phyloP scores from a whole-genome alignment of 2,329 filamentous ascomycete genomes.

The Coniochaeta pulveracea region DNA sequence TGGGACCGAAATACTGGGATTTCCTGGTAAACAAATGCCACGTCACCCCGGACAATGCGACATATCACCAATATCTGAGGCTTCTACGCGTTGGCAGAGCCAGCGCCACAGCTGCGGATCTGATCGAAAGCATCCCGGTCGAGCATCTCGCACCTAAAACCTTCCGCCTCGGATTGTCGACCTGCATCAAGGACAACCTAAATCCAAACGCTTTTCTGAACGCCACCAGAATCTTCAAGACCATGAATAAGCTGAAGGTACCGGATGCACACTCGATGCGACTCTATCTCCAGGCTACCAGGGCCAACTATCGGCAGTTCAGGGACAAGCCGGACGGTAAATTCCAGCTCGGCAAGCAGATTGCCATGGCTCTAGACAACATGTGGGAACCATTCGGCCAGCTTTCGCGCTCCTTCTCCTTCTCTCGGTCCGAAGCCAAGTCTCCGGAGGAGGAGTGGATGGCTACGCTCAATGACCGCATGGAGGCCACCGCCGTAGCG shows the following conservation, averaged over 20 bases:
- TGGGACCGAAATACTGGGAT: slow-evolving; percentile 71
- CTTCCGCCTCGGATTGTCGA: slow-evolving; percentile 62
- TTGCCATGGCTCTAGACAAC: slow-evolving; percentile 35
- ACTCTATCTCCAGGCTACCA: slow-evolving; percentile 44
- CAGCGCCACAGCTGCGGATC: slow-evolving; percentile 46
- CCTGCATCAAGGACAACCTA: slow-evolving; percentile 65
- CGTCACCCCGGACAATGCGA: slow-evolving; percentile 62
- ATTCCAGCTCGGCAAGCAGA: slow-evolving; percentile 35
- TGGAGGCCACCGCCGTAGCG: slow-evolving; percentile 31
- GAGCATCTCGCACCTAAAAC: slow-evolving; percentile 34
- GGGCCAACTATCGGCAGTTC: slow-evolving; percentile 32
- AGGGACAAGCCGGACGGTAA: slow-evolving; percentile 18
- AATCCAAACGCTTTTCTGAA: slow-evolving; percentile 59
- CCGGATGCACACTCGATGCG: slow-evolving; percentile 41
- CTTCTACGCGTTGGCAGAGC: slow-evolving; percentile 55
- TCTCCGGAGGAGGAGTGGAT: slow-evolving; percentile 15
- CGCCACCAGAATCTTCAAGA: slow-evolving; percentile 52
- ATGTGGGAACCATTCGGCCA: slow-evolving; percentile 37
- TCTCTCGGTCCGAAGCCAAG: slow-evolving; percentile 17
- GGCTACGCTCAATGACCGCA: slow-evolving; percentile 17
- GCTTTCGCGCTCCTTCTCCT: slow-evolving; percentile 20
- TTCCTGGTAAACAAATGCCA: slow-evolving; percentile 48
- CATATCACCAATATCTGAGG: slow-evolving; percentile 58
- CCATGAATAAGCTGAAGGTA: slow-evolving; percentile 40
- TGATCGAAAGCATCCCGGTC: slow-evolving; percentile 45